Base-by-base conservation (phyloP, 129 eudicot species). In the Flaveria brownii region DNA sequence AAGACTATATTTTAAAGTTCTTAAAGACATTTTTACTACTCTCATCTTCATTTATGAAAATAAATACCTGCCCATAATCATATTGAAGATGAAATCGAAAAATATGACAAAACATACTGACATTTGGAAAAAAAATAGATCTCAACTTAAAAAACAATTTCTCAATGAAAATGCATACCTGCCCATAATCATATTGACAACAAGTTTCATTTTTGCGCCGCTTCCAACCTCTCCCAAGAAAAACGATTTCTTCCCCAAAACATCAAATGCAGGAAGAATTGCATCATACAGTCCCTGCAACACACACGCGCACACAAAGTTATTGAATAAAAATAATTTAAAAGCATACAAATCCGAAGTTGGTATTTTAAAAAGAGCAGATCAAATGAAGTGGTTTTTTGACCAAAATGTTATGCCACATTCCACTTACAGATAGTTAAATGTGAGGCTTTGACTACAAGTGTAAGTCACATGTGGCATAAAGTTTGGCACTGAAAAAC, bases 171-270 rank as follows among this genome's bases (percentile, higher is more conserved):
- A 73, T 28, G 9, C 6, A 61, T 84, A 95, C 99, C 99, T 95
- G 75, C 99, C 99, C 99, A 95, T 91, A 10, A 91, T 85, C 99
- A 95, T 95, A 86, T 95, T 95, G 67, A 95, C 97, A 59, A 95
- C 96, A 74, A 95, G 99, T 84, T 95, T 95, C 96, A 95, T 95
- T 80, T 90, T 91, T 17, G 99, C 99, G 71, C 99, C 99, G 82
- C 91, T 91, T 69, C 99, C 99, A 75, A 91, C 94, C 62, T 83
- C 78, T 36, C 96, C 99, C 67, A 91, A 75, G 87, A 76, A 95
- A 86, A 91, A 95, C 0, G 99, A 95, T 77, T 95, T 95, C 85
- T 95, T 95, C 28, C 99, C 99, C 92, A 95, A 66, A 60, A 95
- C 90, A 13, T 91, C 93, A 46, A 95, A 95, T 51, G 96, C 96